Evolutionary conservation across 1,139 yeast species (phyloP), one percentile per base, ranked within the genome.

Genomic region (Yamadazyma diddensiae): DNA sequence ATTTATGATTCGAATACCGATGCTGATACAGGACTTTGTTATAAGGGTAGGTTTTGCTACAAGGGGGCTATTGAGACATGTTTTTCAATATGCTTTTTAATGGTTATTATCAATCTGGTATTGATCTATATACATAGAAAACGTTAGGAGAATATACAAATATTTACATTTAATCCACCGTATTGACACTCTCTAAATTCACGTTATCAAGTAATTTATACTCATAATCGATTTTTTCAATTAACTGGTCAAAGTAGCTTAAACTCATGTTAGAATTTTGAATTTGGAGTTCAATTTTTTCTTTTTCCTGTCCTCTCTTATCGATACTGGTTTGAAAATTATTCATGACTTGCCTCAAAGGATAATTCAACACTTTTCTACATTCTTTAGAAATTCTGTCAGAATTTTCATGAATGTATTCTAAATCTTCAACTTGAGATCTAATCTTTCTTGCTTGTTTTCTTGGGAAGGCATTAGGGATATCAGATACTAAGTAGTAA

Each of bases 401-500:
- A 2, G 96, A 80, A 53, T 90, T 90, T 26, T 68, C 53, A 47
- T 84, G 94, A 8, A 84, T 79, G 49, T 87, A 92, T 39, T 88
- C 96, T 48, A 79, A 59, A 14, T 72, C 76, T 22, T 68, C 63
- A 22, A 92, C 65, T 47, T 82, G 84, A 6, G 52, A 53, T 41
- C 73, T 75, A 43, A 90, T 75, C 56, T 84, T 87, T 34, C 71
- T 67, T 0, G 94, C 87, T 39, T 88, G 72, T 37, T 88, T 88
- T 46, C 88, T 70, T 15, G 96, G 94, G 48, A 86, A 76, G 0
- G 97, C 95, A 46, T 83, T 76, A 2, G 97, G 97, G 12, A 94
- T 78, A 54, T 92, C 98, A 35, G 70, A 67, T 9, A 87, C 62
- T 39, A 88, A 55, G 49, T 85, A 87, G 26, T 80, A 79, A 1